These are phyloP conservation scores for Leptomonas seymouri DNA, from an alignment of 208 protist species.

Conservation along the genomic window DNA sequence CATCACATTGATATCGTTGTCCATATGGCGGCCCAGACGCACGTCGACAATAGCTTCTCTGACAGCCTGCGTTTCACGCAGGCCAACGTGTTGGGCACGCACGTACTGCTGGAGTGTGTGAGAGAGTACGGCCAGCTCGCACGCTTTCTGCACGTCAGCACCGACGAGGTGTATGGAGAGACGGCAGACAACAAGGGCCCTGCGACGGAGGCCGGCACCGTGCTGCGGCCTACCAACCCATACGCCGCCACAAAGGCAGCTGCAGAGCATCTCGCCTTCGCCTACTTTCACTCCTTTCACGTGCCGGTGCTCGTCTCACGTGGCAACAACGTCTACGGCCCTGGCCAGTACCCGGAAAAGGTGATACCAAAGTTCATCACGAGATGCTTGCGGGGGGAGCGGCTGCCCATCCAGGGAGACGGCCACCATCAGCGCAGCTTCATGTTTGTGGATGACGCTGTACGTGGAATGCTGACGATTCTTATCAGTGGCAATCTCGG, in stretches of 20 bases:
- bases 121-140: slow-evolving; percentile 65
- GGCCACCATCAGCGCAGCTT: slow-evolving; percentile 54
- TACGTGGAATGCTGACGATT: slow-evolving; percentile 65
- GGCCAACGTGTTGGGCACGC: slow-evolving; percentile 95
- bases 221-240: slow-evolving; percentile 95
- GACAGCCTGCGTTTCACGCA: slow-evolving; percentile 93
- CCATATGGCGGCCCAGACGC: slow-evolving; percentile 95
- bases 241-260: slow-evolving; percentile 93
- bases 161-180: slow-evolving; percentile 97
- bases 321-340: slow-evolving; percentile 95
- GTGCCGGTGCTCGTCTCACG: slow-evolving; percentile 95
- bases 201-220: slow-evolving; percentile 42
- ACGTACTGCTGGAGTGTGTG: slow-evolving; percentile 91
- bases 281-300: slow-evolving; percentile 91
- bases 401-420: slow-evolving; percentile 63
- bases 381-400: slow-evolving; percentile 40
- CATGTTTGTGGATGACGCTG: slow-evolving; percentile 82
- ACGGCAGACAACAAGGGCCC: slow-evolving; percentile 8
- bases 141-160: slow-evolving; percentile 95
- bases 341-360: slow-evolving; percentile 93
- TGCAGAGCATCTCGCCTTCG: slow-evolving; percentile 75
- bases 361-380: slow-evolving; percentile 87
- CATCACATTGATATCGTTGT: slow-evolving; percentile 94
- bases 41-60: slow-evolving; percentile 95
- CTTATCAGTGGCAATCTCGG: slow-evolving; percentile 70